Evolutionary conservation across 2,329 filamentous ascomycete species (phyloP).

Genomic region (Sphaerulina vaccinii): DNA sequence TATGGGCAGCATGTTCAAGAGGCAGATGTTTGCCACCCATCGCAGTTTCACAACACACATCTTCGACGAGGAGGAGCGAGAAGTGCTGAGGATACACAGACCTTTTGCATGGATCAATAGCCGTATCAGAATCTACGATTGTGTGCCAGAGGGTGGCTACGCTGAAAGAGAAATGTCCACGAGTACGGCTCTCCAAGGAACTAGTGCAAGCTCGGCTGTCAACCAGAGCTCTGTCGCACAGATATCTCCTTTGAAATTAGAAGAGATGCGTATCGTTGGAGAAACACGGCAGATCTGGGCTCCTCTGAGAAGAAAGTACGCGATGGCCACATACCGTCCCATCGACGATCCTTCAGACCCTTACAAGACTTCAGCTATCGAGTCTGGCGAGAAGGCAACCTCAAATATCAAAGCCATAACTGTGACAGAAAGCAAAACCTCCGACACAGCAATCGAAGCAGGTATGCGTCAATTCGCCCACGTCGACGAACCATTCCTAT

Average conservation of each 20-base stretch:
- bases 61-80: slow-evolving; percentile 60
- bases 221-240: slow-evolving; percentile 47
- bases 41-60: slow-evolving; percentile 65
- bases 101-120: slow-evolving; percentile 65
- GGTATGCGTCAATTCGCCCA: slow-evolving; percentile 61
- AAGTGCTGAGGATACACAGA: slow-evolving; percentile 61
- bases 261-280: slow-evolving; percentile 62
- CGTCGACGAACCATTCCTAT: slow-evolving; percentile 62
- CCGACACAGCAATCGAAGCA: slow-evolving; percentile 39
- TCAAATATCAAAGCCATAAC: slow-evolving; percentile 49
- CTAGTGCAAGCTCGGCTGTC: slow-evolving; percentile 44
- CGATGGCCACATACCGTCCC: slow-evolving; percentile 59
- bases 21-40: slow-evolving; percentile 63
- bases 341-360: slow-evolving; percentile 38
- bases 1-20: slow-evolving; percentile 54
- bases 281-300: slow-evolving; percentile 65
- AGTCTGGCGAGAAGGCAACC: slow-evolving; percentile 42
- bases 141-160: slow-evolving; percentile 44
- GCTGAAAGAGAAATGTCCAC: slow-evolving; percentile 22
- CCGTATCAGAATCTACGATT: slow-evolving; percentile 57
- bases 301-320: slow-evolving; percentile 61
- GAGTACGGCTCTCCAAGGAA: slow-evolving; percentile 46
- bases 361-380: slow-evolving; percentile 35
- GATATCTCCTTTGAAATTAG: slow-evolving; percentile 54
- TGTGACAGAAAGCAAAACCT: slow-evolving; percentile 48